A percentile compares a stretch with the other conserved stretches of the same genome.
These are phyloP conservation scores for Teunomyces panamensis DNA, from an alignment of 805 yeast species.

Conservation along the genomic window DNA sequence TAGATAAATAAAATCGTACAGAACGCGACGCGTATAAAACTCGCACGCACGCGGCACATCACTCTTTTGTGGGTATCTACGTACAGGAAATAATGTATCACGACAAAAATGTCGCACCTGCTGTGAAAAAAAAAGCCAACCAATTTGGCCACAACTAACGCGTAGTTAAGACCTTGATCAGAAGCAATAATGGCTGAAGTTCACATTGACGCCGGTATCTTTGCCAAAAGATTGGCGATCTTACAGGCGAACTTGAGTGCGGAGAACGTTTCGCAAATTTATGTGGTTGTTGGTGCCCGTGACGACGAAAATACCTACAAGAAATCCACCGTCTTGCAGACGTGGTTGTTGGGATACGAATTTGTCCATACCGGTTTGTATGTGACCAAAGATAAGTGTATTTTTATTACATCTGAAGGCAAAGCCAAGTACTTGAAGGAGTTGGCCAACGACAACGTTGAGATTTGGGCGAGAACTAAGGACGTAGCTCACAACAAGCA, in stretches of 20 bases:
- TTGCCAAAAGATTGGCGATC: conserved; percentile 50
- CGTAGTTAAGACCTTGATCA: background rate
- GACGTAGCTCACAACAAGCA: conserved; percentile 72
- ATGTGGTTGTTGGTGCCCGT: conserved; percentile 78
- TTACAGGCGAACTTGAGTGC: conserved; percentile 33
- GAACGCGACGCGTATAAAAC: background rate
- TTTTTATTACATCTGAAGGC: conserved; percentile 75
- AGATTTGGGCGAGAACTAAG: conserved; percentile 74
- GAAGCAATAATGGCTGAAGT: conserved; percentile 53
- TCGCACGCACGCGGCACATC: background rate
- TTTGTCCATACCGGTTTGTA: conserved; percentile 86
- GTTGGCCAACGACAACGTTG: conserved; percentile 45
- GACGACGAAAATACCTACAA: conserved; percentile 89
- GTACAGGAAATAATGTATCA: too few species aligned
- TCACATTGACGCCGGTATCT: conserved; percentile 48
- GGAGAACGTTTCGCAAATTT: conserved; percentile 23
- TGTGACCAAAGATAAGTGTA: conserved; percentile 55
- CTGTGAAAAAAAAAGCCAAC: background rate
- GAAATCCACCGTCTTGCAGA: conserved; percentile 81
- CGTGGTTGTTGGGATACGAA: conserved; percentile 92
- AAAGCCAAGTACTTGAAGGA: conserved; percentile 77
- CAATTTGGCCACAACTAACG: background rate
- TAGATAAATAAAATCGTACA: too few species aligned
- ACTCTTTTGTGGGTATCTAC: background rate
- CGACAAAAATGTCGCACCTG: background rate